These are phyloP conservation scores for Saturnispora dispora DNA, from an alignment of 805 yeast genomes.

Conservation along the genomic window DNA sequence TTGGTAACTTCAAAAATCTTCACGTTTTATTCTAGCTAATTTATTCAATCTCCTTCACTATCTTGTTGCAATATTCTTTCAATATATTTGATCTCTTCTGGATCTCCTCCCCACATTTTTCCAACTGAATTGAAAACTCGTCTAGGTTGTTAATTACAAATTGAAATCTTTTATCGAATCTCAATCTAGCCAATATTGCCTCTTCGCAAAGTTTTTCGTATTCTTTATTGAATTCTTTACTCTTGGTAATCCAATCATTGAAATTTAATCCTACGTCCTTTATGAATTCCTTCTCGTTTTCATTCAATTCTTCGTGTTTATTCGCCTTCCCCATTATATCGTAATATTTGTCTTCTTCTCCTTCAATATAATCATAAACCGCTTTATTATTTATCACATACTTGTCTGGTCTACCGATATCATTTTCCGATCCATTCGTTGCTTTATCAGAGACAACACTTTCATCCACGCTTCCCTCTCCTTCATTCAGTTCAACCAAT, in stretches of 20 bases:
- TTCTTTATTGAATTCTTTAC: constrained; percentile 26
- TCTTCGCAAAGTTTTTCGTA: constrained; percentile 29
- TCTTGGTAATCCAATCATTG: constrained; percentile 31
- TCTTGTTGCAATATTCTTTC: constrained; percentile 36
- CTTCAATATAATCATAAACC: constrained; percentile 12
- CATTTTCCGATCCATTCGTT: constrained; percentile 6
- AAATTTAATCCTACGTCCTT: constrained; percentile 13
- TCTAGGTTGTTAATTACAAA: constrained; percentile 16
- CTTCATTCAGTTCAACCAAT: not conserved
- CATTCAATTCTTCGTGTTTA: constrained; percentile 7
- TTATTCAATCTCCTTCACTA: constrained; percentile 18
- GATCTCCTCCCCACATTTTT: constrained; percentile 24
- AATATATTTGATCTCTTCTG: constrained; percentile 33
- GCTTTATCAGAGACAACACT: constrained; percentile 1
- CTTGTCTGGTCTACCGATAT: constrained; percentile 10
- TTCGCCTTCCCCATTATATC: constrained; percentile 10
- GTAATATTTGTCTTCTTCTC: constrained; percentile 12
- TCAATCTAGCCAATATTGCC: constrained; percentile 31
- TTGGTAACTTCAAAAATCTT: not conserved
- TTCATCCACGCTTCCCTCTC: not conserved
- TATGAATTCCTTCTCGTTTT: constrained; percentile 14
- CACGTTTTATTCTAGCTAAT: not conserved
- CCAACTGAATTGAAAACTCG: constrained; percentile 15
- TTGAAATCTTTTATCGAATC: constrained; percentile 31
- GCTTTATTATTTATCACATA: constrained; percentile 12